These are phyloP conservation scores for Colletotrichum gloeosporioides DNA, from an alignment of 2,329 filamentous ascomycete genomes.

Conservation along the genomic window DNA sequence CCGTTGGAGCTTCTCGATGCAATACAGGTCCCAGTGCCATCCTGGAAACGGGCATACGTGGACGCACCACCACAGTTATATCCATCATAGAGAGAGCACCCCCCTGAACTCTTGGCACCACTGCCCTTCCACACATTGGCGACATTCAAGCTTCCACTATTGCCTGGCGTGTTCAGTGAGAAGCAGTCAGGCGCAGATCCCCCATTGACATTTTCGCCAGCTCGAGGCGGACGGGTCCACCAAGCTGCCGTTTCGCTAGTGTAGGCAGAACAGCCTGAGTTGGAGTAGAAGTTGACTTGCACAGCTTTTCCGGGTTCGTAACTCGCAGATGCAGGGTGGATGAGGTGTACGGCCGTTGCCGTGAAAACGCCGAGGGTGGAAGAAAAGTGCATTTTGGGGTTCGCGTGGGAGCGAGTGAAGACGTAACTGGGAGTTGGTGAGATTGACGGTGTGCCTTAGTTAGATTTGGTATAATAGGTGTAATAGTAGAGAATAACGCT, in stretches of 20 bases:
- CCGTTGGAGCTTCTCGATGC: not conserved
- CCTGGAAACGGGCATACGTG: not conserved
- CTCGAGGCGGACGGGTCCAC: not conserved
- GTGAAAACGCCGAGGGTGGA: not conserved
- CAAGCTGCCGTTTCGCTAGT: not conserved
- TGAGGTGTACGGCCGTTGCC: not conserved
- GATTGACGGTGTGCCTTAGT: not conserved
- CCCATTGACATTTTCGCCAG: not conserved
- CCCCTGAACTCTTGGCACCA: not conserved
- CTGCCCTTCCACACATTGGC: not conserved
- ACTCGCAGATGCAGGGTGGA: not conserved
- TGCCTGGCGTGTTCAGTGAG: not conserved
- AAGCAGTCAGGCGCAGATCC: not conserved
- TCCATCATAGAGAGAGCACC: not conserved
- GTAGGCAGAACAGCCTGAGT: constrained; percentile 2
- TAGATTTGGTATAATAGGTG: no score
- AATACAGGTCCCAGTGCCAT: not conserved
- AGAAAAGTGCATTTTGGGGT: not conserved
- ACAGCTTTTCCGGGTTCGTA: not conserved
- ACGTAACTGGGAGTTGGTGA: not conserved
- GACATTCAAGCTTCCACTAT: not conserved
- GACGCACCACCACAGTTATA: not conserved
- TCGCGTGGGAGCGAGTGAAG: not conserved
- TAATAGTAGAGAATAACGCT: not conserved
- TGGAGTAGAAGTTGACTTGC: constrained; percentile 4